These are phyloP conservation scores for Pulveroboletus sp. DNA, from an alignment of 768 basidiomycete genomes.

Conservation along the genomic window DNA sequence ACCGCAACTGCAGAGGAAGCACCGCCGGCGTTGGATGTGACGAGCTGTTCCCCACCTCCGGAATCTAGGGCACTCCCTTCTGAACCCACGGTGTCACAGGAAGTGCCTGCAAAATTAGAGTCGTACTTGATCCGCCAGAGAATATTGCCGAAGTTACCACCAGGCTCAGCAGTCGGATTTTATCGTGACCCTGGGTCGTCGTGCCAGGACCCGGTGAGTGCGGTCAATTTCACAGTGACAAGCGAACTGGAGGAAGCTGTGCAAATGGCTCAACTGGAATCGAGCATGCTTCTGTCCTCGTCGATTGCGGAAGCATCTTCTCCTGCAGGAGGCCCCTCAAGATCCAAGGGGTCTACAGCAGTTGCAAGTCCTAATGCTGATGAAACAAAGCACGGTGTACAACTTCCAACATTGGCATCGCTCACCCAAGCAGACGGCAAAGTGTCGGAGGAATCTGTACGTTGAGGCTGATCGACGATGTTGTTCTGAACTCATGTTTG, in stretches of 20 bases:
- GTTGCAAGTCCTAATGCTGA: constrained; percentile 10
- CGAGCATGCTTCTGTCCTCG: constrained; percentile 25
- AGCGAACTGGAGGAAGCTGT: constrained; percentile 61
- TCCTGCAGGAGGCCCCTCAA: constrained; percentile 3
- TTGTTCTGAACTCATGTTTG: constrained; percentile 10
- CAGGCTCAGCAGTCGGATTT: constrained; percentile 68
- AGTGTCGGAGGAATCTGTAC: constrained; percentile 52
- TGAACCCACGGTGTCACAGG: constrained; percentile 30
- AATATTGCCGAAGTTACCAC: constrained; percentile 68
- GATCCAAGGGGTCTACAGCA: constrained; percentile 5
- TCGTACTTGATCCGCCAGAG: constrained; percentile 39
- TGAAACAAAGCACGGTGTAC: constrained; percentile 5
- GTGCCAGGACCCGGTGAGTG: constrained; percentile 42
- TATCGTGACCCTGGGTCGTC: constrained; percentile 60
- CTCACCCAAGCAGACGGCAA: constrained; percentile 42
- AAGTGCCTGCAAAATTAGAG: constrained; percentile 27
- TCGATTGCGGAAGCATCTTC: constrained; percentile 14
- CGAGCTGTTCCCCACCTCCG: constrained; percentile 67
- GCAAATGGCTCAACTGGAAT: constrained; percentile 9
- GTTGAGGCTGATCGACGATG: constrained; percentile 19
- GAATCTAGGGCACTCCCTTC: constrained; percentile 33
- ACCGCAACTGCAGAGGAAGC: constrained; percentile 7
- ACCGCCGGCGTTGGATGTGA: constrained; percentile 42
- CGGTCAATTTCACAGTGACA: constrained; percentile 72
- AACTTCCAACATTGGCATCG: constrained; percentile 21